A percentile compares a stretch with the other conserved stretches of the same genome.
Conservation (phyloP, 208 protist genomes). For the Trichomonas vaginalis region DNA sequence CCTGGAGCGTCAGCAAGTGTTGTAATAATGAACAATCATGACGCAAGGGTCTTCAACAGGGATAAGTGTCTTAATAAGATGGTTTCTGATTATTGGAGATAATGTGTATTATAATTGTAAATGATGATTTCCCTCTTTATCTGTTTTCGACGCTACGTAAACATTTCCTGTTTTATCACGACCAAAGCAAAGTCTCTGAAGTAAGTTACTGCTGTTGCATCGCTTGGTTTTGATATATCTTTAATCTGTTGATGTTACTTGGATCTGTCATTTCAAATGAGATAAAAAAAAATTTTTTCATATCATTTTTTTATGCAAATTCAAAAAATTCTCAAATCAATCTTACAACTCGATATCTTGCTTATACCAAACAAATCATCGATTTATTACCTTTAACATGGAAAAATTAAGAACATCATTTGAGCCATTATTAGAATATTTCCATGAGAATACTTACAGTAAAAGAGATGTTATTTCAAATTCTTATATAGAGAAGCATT, state of each 20-base stretch:
- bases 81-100: neutral
- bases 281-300: too few relatives aligned
- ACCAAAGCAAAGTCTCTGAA: neutral
- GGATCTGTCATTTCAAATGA: neutral
- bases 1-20: neutral
- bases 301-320: too few relatives aligned
- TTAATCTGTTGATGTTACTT: neutral
- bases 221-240: neutral
- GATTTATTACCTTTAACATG: too few relatives aligned
- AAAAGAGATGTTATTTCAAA: too few relatives aligned
- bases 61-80: neutral
- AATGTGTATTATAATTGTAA: neutral
- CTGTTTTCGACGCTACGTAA: neutral
- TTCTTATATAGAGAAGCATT: too few relatives aligned
- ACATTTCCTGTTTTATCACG: neutral
- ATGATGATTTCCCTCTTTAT: neutral
- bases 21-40: neutral
- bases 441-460: too few relatives aligned
- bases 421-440: too few relatives aligned
- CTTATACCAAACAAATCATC: too few relatives aligned
- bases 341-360: too few relatives aligned
- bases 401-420: too few relatives aligned
- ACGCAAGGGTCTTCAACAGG: neutral
- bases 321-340: too few relatives aligned
- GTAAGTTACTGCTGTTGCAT: neutral